Evolutionary conservation across 257 asterid genomes (phyloP).

Genomic region (Rauvolfia tetraphylla): DNA sequence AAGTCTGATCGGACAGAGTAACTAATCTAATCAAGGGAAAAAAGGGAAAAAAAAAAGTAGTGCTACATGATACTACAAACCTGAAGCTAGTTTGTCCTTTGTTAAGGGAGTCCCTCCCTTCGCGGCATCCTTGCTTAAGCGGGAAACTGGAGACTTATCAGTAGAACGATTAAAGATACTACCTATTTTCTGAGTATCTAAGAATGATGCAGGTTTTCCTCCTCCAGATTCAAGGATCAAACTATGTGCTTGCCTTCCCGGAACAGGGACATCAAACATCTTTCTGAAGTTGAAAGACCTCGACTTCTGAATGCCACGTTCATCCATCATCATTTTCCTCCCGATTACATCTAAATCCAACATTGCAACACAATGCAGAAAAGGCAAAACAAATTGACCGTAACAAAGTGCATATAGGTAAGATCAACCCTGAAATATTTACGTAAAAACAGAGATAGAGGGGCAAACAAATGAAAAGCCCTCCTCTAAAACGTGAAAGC

Average conservation of each 20-base stretch:
- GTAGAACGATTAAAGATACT: slow-evolving; percentile 17
- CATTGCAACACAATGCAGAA: background rate
- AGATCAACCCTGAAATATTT: background rate
- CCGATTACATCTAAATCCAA: slow-evolving; percentile 2
- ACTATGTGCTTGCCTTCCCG: slow-evolving; percentile 33
- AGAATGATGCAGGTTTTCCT: slow-evolving; percentile 9
- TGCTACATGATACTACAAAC: slow-evolving; percentile 13
- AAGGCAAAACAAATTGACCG: background rate
- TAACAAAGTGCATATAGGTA: background rate
- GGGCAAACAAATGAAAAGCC: slow-evolving; percentile 12
- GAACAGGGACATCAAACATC: slow-evolving; percentile 30
- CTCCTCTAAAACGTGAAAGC: background rate
- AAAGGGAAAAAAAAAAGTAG: no score
- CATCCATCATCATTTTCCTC: slow-evolving; percentile 35
- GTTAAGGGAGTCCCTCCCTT: slow-evolving; percentile 13
- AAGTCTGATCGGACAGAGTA: background rate
- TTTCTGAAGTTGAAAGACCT: slow-evolving; percentile 47
- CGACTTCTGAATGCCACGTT: slow-evolving; percentile 33
- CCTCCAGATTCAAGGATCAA: slow-evolving; percentile 30
- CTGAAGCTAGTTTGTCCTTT: slow-evolving; percentile 38
- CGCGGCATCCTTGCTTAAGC: slow-evolving; percentile 19
- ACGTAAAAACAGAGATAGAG: background rate
- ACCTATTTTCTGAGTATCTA: slow-evolving; percentile 23
- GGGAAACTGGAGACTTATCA: slow-evolving; percentile 28
- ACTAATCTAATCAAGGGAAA: no score